Base-by-base conservation (phyloP, 768 basidiomycete genomes). In the Omphalotus guepiniiformis region DNA sequence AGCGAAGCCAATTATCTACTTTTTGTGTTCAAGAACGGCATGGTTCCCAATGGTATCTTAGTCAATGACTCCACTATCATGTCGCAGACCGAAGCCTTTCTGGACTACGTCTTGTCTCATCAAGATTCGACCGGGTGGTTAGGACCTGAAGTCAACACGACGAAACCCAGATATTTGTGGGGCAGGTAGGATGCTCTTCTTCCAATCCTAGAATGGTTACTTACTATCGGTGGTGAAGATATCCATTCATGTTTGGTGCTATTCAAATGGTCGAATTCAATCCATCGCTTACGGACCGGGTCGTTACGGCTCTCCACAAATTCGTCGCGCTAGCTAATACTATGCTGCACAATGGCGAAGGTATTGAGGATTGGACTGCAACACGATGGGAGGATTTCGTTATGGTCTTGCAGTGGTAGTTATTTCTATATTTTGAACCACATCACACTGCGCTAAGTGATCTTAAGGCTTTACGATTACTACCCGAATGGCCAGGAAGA, bases 311-410 rank as follows among this genome's bases (percentile, higher is more conserved):
- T 1, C 55, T 80, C 48, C 65, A 79, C 59, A 80, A 76, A 52
- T 81, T 81, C 43, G 73, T 79, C 23, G 49, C 60, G 5, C 56
- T 79, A 21, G 77, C 78, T 16, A 79, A 79, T 54, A 63, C 66
- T 3, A 81, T 81, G 79, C 59, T 81, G 36, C 69, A 74, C 47
- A 68, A 66, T 34, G 75, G 75, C 12, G 55, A 75, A 51, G 79
- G 78, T 11, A 66, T 78, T n/a, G 78, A 79, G 39, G 57, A 63
- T 2, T 81, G 79, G 79, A 64, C 74, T 12, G 62, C 67, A 22
- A 76, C 78, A 0, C 73, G 79, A 22, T 79, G 78, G 78, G 76
- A 77, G 55, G 78, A 81, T 52, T 79, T 79, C 50, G 74, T 79
- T 19, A 76, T 80, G 3, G 61, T 67, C 18, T 53, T 80, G 53